phyloP scores from a whole-genome alignment of 23 red algal genomes.

The Agarophyton chilense region DNA sequence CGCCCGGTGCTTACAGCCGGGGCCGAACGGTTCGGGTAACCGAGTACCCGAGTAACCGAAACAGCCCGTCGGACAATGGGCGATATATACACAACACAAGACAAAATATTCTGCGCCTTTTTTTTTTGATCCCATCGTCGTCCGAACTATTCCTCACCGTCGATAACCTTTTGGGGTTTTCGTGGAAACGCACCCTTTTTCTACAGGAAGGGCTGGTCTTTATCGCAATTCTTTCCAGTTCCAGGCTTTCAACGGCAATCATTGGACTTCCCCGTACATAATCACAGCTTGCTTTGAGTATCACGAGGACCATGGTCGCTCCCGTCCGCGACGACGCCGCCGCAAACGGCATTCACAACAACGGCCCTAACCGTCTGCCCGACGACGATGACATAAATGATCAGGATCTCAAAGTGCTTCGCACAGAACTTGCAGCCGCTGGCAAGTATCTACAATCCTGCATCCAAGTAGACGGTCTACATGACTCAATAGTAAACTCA shows the following conservation, averaged over 20 bases:
- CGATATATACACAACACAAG: too few relatives aligned
- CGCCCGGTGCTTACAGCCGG: too few relatives aligned
- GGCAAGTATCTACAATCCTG: constrained; percentile 34
- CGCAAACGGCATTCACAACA: constrained; percentile 54
- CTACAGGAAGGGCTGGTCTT: too few relatives aligned
- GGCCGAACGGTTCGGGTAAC: too few relatives aligned
- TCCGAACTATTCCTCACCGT: too few relatives aligned
- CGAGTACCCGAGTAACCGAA: too few relatives aligned
- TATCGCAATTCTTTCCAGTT: too few relatives aligned
- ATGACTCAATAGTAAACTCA: neutral
- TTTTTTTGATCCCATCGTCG: too few relatives aligned
- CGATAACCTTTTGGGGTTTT: too few relatives aligned
- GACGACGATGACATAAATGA: constrained; percentile 31
- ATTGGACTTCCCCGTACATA: constrained; percentile 12
- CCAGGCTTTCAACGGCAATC: neutral
- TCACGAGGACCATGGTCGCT: neutral
- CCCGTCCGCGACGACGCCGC: constrained; percentile 33
- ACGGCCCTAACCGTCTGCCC: neutral
- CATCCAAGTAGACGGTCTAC: neutral
- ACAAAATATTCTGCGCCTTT: too few relatives aligned
- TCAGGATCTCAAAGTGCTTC: constrained; percentile 33
- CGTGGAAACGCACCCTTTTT: too few relatives aligned
- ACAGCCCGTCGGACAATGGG: too few relatives aligned
- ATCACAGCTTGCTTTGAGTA: neutral
- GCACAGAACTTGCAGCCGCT: constrained; percentile 47